Conservation (phyloP, 495 filamentous ascomycete species). For the Terfezia claveryi region DNA sequence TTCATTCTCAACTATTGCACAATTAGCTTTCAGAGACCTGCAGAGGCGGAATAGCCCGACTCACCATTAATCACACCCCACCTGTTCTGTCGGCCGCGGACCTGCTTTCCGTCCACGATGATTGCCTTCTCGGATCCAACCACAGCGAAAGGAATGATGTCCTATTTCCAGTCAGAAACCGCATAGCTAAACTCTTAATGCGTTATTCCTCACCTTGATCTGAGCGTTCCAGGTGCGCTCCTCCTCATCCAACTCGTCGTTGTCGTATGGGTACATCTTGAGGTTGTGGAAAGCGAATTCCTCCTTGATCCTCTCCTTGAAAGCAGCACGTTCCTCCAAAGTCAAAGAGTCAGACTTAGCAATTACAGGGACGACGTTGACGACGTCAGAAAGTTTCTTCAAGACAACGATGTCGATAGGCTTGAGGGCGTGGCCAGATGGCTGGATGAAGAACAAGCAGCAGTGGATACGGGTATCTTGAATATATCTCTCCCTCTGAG, state of each 20-base stretch:
- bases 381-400: conserved; percentile 96
- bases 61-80: conserved; percentile 86
- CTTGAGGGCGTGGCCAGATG: conserved; percentile 89
- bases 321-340: conserved; percentile 78
- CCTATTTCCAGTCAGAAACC: conserved; percentile 25
- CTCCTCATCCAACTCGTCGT: conserved; percentile 94
- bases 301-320: conserved; percentile 99
- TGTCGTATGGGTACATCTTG: conserved; percentile 99
- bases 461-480: conserved; percentile 98
- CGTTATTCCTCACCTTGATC: conserved; percentile 52
- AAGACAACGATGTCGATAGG: conserved; percentile 98
- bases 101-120: conserved; percentile 90
- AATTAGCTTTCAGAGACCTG: background rate
- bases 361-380: conserved; percentile 97
- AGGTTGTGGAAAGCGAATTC: conserved; percentile 99
- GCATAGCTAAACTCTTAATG: background rate
- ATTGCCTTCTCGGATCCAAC: conserved; percentile 96
- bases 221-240: conserved; percentile 80
- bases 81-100: conserved; percentile 92
- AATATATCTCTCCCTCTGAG: conserved; percentile 96
- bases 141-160: conserved; percentile 91
- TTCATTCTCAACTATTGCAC: conserved; percentile 65
- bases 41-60: background rate
- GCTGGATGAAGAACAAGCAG: conserved; percentile 99
- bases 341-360: conserved; percentile 95